A percentile compares a stretch with the other conserved stretches of the same genome.
phyloP scores from a whole-genome alignment of 129 eudicot genomes.

The Artemisia annua region DNA sequence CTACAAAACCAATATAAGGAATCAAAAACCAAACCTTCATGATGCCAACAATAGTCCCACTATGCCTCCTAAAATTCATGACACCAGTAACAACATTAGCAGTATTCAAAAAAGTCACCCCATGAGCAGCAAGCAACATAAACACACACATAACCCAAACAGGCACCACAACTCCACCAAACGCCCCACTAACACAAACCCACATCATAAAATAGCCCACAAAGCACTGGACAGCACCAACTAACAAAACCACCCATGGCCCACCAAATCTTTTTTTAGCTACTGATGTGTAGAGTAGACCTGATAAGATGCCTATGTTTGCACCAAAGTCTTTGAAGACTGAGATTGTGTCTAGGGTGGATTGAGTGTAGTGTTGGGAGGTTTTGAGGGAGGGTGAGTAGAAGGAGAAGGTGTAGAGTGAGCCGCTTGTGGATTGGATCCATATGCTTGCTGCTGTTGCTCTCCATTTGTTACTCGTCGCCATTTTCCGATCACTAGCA shows the following conservation, averaged over 20 bases:
- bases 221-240: conserved; percentile 68
- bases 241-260: conserved; percentile 73
- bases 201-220: conserved; percentile 75
- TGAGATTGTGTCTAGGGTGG: conserved; percentile 69
- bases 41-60: conserved; percentile 84
- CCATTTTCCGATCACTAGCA: conserved; percentile 24
- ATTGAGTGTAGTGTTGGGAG: conserved; percentile 65
- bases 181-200: conserved; percentile 53
- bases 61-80: conserved; percentile 55
- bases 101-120: conserved; percentile 62
- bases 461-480: conserved; percentile 57
- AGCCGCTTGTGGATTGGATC: conserved; percentile 82
- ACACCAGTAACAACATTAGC: conserved; percentile 87
- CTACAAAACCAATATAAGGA: too few species aligned
- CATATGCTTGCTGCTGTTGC: conserved; percentile 77
- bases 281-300: conserved; percentile 61
- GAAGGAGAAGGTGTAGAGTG: conserved; percentile 91
- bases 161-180: conserved; percentile 42
- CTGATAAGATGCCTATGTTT: conserved; percentile 63
- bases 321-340: conserved; percentile 91
- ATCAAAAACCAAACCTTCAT: too few species aligned
- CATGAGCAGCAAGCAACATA: conserved; percentile 75
- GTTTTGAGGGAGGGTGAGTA: conserved; percentile 72
- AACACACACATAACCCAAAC: conserved; percentile 56
- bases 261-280: conserved; percentile 30